Base-by-base conservation (phyloP, 129 eudicot species). In the Escallonia herrerae region DNA sequence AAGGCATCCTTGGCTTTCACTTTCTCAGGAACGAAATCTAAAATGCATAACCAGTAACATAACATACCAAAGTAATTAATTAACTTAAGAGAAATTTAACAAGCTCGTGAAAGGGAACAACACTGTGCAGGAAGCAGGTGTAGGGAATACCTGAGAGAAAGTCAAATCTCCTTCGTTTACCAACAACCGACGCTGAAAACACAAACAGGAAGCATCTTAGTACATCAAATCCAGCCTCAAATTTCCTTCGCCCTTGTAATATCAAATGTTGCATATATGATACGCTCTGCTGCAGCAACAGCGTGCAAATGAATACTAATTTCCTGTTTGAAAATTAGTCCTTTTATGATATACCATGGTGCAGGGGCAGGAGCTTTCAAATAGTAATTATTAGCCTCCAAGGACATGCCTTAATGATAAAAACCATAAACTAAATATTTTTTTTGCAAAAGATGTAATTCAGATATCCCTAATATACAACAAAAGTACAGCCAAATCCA, bases 1-100 rank as follows among this genome's bases (percentile, higher is more conserved):
- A 90, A 73, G 7, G 97, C 97, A 64, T 83, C 90, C 72, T 80
- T 89, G 9, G 78, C 97, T 76, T 82, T 90, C 62, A 87, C 74
- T 84, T 82, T 84, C 81, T 87, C 87, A n/a, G 97, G 97, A 52
- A 90, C 84, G 69, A 86, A 81, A 82, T 90, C 97, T 90, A 72
- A 15, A 37, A 7, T 39, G 40, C 70, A 22, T 38, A 68, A 70
- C 62, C 62, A 66, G 7, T 5, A 14, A 3, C 22, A 3, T 41
- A n/a, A 38, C 40, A 43, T n/a, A 48, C 33, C 33, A 22, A 3
- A 62, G 39, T 43, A 8, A 14, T 48, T 15, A 6, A 40, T 11
- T 5, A 70, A 56, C 8, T 54, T 42, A 39, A 12, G 2, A 69
- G 14, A 11, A 13, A 50, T 33, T 12, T 13, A 51, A 53, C 14